Evolutionary conservation across 805 yeast species (phyloP), one percentile per base, ranked within the genome.

Genomic region (Barnettozyma populi): DNA sequence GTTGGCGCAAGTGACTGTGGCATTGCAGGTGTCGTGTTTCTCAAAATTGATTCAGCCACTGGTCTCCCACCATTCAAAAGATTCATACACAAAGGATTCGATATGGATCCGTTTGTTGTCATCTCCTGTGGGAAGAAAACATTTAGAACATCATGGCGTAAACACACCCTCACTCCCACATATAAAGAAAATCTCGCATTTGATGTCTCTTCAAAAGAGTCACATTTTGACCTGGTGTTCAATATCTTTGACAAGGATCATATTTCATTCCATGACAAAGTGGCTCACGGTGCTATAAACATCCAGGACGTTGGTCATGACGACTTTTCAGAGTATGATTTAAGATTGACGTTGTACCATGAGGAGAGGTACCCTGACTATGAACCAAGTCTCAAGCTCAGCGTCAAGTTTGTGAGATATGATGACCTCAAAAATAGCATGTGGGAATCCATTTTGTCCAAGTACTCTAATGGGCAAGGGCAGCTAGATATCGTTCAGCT

Each of bases 91-190:
- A 79, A 88, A 20, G 83, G 90, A 1, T 92, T 86, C 60, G 96
- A 90, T 64, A 88, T 94, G 95, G 99, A 94, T 61, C 98, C 98
- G 2, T 94, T 92, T 67, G 92, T 92, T 3, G 89, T 92, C 18
- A 83, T 89, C 1, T 82, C 96, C 0, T 89, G 92, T 64, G 97
- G 97, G 9, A 83, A 86, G 57, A 84, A 84, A 54, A 89, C 92
- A 0, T 92, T 79, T 64, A 78, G 95, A 55, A 90, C 97, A 0
- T 82, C 90, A 10, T 84, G 90, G 82, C 76, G 82, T 54, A 76
- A 86, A 20, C 97, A 92, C 63, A 84, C 88, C 1, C 65, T 88
- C 44, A 82, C 83, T 46, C 99, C 99, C 0, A 74, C 82, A 1
- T 92, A 82, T 67, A 82, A 89, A 57, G 95, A 90, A 63, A 70